phyloP scores from a whole-genome alignment of 352 stramenopile genomes.

The Globisporangium takayamanum region DNA sequence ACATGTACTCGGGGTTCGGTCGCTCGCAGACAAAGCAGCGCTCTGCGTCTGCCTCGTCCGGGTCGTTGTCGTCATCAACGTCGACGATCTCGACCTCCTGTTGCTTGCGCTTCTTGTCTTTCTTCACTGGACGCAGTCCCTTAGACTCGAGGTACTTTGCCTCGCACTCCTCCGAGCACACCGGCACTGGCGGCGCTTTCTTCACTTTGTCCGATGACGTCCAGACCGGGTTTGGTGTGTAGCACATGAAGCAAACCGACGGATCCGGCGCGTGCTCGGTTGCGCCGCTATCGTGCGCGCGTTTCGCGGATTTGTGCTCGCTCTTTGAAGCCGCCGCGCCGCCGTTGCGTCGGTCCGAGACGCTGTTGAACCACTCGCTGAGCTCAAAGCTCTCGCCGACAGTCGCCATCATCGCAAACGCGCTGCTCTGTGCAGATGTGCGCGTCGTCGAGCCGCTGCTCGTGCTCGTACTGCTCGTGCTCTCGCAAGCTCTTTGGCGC shows the following conservation, averaged over 20 bases:
- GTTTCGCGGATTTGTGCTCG: conserved; percentile 35
- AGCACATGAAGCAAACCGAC: conserved; percentile 50
- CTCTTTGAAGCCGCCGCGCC: conserved; percentile 14
- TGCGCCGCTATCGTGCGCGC: conserved; percentile 25
- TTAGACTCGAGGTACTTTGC: conserved; percentile 50
- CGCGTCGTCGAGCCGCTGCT: neutral
- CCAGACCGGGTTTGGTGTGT: conserved; percentile 51
- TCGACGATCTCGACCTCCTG: conserved; percentile 7
- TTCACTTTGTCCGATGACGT: conserved; percentile 57
- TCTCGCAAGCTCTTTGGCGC: conserved; percentile 15
- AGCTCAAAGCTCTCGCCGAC: conserved; percentile 67
- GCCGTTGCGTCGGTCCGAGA: conserved; percentile 13
- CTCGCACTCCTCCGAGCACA: conserved; percentile 52
- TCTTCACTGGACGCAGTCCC: conserved; percentile 28
- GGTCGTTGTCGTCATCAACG: conserved; percentile 14
- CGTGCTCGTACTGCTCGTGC: conserved; percentile 1
- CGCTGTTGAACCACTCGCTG: conserved; percentile 75
- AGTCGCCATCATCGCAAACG: conserved; percentile 15
- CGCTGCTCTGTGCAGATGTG: neutral
- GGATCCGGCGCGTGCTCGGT: conserved; percentile 7
- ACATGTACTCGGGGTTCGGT: conserved; percentile 56
- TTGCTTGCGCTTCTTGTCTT: conserved; percentile 14
- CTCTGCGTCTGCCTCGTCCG: conserved; percentile 19
- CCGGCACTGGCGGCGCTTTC: conserved; percentile 45
- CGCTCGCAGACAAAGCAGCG: conserved; percentile 63